These are phyloP conservation scores for Trypanosoma melophagium DNA, from an alignment of 208 protist species.

Conservation along the genomic window DNA sequence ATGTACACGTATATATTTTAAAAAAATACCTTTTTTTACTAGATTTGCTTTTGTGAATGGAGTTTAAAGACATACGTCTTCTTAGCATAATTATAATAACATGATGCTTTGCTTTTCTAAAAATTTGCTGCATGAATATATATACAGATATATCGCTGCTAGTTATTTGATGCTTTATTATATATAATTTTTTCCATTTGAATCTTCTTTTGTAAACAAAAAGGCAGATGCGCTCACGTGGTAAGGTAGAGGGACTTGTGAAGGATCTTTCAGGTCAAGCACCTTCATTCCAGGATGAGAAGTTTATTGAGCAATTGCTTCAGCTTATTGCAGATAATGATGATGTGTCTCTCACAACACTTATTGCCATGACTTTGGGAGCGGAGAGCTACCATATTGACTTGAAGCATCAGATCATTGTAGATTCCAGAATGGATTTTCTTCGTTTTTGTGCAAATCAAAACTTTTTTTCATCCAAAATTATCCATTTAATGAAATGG, in stretches of 20 bases:
- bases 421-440: conserved; percentile 67
- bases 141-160: no score
- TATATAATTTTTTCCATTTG: not conserved
- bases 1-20: not conserved
- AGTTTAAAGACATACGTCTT: no score
- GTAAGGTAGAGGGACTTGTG: conserved; percentile 16
- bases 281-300: conserved; percentile 36
- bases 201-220: not conserved
- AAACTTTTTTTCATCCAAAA: conserved; percentile 54
- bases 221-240: conserved; percentile 22
- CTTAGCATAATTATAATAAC: no score
- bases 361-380: conserved; percentile 46
- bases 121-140: no score
- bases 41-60: not conserved
- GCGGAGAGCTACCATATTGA: conserved; percentile 64
- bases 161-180: no score
- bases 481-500: conserved; percentile 62
- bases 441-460: conserved; percentile 62
- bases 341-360: conserved; percentile 34
- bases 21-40: conserved; percentile 3
- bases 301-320: conserved; percentile 42
- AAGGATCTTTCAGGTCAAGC: conserved; percentile 4
- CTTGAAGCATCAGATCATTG: conserved; percentile 63
- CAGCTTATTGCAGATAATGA: conserved; percentile 27
- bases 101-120: no score